phyloP scores from a whole-genome alignment of 345 rosid species.

The Brassica incana region DNA sequence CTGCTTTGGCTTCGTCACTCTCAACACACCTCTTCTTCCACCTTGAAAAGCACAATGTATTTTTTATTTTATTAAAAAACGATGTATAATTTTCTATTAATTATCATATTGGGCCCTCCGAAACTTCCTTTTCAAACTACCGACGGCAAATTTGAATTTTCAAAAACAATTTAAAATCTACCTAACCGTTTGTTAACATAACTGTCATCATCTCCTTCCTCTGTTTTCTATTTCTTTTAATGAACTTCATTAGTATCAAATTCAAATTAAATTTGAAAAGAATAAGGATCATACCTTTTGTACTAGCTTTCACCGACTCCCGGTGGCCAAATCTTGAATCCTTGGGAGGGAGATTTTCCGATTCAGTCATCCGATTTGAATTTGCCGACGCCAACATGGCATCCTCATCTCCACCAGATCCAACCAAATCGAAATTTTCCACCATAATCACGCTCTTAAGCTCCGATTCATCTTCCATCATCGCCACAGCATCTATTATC shows the following conservation, averaged over 20 bases:
- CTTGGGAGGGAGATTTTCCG: conserved; percentile 31
- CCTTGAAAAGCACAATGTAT: neutral
- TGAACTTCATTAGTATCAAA: neutral
- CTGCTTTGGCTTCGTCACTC: conserved; percentile 42
- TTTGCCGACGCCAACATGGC: neutral
- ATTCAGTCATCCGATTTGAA: conserved; percentile 9
- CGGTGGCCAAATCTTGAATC: conserved; percentile 22
- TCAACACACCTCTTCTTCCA: conserved; percentile 19
- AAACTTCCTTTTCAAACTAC: neutral
- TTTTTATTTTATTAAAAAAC: too few species aligned
- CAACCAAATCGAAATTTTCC: conserved; percentile 16
- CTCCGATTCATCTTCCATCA: conserved; percentile 9
- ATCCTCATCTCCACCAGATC: neutral
- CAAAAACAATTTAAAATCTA: conserved; percentile 6
- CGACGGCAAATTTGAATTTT: conserved; percentile 35
- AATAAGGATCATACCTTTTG: conserved; percentile 26
- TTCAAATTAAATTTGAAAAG: too few species aligned
- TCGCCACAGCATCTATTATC: neutral
- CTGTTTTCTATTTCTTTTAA: neutral
- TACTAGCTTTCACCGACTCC: conserved; percentile 16
- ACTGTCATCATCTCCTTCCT: conserved; percentile 16
- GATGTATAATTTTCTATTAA: neutral
- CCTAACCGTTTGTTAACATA: conserved; percentile 25
- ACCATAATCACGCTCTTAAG: conserved; percentile 31
- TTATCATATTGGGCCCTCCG: conserved; percentile 5